Evolutionary conservation across 345 rosid species (phyloP).

Genomic region (Luvunga scandens): DNA sequence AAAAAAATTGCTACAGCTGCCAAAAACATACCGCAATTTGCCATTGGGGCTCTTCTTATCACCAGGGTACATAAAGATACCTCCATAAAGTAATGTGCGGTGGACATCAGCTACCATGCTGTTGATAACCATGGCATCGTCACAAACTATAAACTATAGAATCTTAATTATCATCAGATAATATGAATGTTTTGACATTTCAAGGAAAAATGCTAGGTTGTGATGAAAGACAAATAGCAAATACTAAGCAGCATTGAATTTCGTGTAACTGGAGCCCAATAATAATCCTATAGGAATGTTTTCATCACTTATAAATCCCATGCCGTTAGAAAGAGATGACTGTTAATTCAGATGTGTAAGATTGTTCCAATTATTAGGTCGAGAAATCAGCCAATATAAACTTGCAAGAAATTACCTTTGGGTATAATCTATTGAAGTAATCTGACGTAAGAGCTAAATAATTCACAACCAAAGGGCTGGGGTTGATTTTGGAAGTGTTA

Average conservation of each 20-base stretch:
- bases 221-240: not conserved
- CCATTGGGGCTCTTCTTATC: conserved; percentile 95
- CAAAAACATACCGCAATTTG: conserved; percentile 73
- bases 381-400: not conserved
- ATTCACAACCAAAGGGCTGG: not conserved
- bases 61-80: conserved; percentile 92
- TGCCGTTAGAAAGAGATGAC: not conserved
- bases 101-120: conserved; percentile 99
- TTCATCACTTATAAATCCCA: not conserved
- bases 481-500: not conserved
- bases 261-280: not conserved
- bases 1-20: not conserved
- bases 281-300: not conserved
- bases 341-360: not conserved
- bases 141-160: not conserved
- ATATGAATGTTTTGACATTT: not conserved
- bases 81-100: conserved; percentile 93
- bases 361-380: no score
- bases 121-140: conserved; percentile 14
- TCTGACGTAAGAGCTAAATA: not conserved
- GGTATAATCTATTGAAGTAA: not conserved
- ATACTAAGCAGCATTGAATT: not conserved
- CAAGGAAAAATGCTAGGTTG: not conserved
- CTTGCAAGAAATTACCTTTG: not conserved
- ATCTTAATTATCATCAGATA: not conserved